Percentiles rank a stretch among this genome's conserved stretches.
Evolutionary conservation across 805 yeast species (phyloP).

Genomic region (Schizosaccharomyces octosporus): DNA sequence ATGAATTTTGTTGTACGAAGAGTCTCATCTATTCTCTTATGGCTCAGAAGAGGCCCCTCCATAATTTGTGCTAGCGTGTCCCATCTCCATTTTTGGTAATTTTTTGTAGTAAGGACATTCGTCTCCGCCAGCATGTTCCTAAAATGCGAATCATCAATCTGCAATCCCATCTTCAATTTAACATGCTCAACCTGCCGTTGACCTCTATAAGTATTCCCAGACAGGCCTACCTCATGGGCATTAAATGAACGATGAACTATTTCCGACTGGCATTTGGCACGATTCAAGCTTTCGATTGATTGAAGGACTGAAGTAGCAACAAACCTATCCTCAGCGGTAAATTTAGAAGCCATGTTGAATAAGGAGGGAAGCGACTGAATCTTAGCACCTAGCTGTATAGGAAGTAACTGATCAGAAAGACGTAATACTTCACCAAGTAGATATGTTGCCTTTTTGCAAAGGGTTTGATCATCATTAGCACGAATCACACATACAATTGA

Average conservation of each 20-base stretch:
- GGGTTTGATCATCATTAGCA: constrained; percentile 17
- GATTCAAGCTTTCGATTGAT: constrained; percentile 21
- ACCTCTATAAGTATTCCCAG: not conserved
- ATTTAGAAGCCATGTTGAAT: constrained; percentile 10
- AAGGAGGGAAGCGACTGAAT: constrained; percentile 10
- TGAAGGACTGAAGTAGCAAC: constrained; percentile 19
- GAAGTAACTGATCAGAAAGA: constrained; percentile 30
- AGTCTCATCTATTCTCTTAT: constrained; percentile 51
- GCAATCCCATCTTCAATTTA: constrained; percentile 15
- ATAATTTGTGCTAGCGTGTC: constrained; percentile 41
- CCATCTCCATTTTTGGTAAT: constrained; percentile 76
- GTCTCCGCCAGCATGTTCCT: constrained; percentile 42
- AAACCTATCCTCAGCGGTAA: constrained; percentile 8
- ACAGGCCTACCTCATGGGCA: no score
- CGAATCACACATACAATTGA: constrained; percentile 6
- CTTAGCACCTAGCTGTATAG: constrained; percentile 18
- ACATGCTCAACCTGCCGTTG: constrained; percentile 5
- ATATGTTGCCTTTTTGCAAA: constrained; percentile 33
- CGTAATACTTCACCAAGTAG: constrained; percentile 38
- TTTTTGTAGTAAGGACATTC: constrained; percentile 52
- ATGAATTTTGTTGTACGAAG: constrained; percentile 60
- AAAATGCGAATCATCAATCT: constrained; percentile 41
- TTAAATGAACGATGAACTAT: no score
- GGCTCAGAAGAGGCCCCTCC: constrained; percentile 58
- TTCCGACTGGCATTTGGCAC: not conserved